Percentiles rank a stretch among this genome's conserved stretches.
phyloP scores from a whole-genome alignment of 345 rosid genomes.

The Citrus trifoliata region DNA sequence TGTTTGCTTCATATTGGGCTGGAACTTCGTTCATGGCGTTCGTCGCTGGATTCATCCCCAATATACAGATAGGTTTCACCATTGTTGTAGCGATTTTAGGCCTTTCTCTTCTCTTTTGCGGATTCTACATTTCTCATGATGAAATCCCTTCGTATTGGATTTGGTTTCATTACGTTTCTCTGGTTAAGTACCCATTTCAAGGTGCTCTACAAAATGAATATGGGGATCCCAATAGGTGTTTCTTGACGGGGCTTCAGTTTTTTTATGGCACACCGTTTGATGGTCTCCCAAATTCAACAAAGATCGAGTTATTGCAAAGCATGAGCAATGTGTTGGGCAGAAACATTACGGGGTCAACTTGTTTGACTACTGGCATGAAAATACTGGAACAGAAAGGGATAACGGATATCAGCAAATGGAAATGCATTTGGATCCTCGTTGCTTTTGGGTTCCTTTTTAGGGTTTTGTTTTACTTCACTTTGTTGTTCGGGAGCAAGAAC shows the following conservation, averaged over 20 bases:
- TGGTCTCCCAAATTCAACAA: background rate
- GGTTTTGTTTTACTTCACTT: constrained; percentile 26
- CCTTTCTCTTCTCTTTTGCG: constrained; percentile 30
- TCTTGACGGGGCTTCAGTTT: constrained; percentile 29
- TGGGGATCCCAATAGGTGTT: constrained; percentile 22
- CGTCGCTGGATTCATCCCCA: constrained; percentile 40
- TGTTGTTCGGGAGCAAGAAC: constrained; percentile 34
- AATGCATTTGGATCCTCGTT: constrained; percentile 28
- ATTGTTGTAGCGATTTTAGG: constrained; percentile 25
- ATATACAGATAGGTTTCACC: constrained; percentile 34
- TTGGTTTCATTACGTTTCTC: constrained; percentile 35
- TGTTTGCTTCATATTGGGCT: constrained; percentile 38
- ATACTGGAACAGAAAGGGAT: constrained; percentile 17
- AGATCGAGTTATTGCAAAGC: constrained; percentile 15
- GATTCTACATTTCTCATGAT: constrained; percentile 32
- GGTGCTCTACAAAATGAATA: constrained; percentile 23
- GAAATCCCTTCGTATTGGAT: constrained; percentile 32
- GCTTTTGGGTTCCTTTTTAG: constrained; percentile 35
- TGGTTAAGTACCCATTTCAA: constrained; percentile 27
- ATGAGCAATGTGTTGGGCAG: constrained; percentile 23
- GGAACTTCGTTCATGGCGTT: constrained; percentile 41
- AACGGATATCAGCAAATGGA: constrained; percentile 32
- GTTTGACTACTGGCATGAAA: constrained; percentile 24
- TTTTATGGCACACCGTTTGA: constrained; percentile 26
- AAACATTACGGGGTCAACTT: constrained; percentile 22